Base-by-base conservation (phyloP, 2,329 filamentous ascomycete species). In the Paecilomyces sp. region DNA sequence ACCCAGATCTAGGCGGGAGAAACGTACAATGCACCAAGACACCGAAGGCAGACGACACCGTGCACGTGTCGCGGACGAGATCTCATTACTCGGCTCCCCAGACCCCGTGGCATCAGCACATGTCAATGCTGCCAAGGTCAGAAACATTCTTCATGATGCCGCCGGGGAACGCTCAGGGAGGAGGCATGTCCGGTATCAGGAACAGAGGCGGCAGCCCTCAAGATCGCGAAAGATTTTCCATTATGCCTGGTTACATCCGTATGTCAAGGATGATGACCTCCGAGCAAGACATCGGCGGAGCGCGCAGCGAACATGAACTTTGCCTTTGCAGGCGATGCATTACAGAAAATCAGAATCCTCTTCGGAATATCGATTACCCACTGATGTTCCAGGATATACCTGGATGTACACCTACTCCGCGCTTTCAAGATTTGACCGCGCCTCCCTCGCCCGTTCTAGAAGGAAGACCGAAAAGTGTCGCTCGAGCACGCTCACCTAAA, bases 181-280 rank as follows among this genome's bases (percentile, higher is more conserved):
- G 54, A 56, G 67, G 55, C 55, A 63, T 59, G 9, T 59, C 62
- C 25, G 56, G 41, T n/a, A 41, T 54, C 33, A 66, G 65, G 56
- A 62, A 62, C 13, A 61, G 57, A 57, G 33, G 36, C 58, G 60
- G 63, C 56, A 58, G 53, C 34, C 56, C 51, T 58, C 28, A 51
- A 52, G 51, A 36, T 30, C 51, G 57, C 58, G 59, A 65, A 60
- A 62, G 61, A 47, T 64, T 54, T 28, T 64, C 54, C 62, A 62
- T 65, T 63, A 73, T 72, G 61, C 70, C 68, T 74, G 73, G 72
- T 58, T 73, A 66, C 72, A 75, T 70, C 71, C 73, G 65, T 71
- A 74, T 67, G 58, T 64, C 68, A 63, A 70, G 66, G 34, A 64
- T 69, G 25, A 65, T 63, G 5, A 70, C 64, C 8, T 68, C 67